A percentile compares a stretch with the other conserved stretches of the same genome.
Evolutionary conservation across 1,284 basidiomycete species (phyloP).

Genomic region (Takashimella tepidaria): DNA sequence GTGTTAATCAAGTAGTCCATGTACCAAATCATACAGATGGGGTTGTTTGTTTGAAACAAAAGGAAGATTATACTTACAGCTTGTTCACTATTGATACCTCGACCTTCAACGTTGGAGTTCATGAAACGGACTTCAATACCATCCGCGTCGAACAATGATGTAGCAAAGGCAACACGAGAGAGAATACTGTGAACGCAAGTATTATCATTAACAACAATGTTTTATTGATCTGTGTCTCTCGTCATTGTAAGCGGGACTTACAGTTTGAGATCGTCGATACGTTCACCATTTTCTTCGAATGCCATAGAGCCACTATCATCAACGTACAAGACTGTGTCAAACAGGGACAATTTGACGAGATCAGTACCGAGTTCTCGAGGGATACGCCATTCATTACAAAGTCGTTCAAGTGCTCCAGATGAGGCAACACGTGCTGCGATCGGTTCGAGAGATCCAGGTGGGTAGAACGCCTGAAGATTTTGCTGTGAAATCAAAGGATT

Average conservation of each 20-base stretch:
- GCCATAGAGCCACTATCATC: slow-evolving; percentile 50
- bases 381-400: slow-evolving; percentile 49
- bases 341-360: slow-evolving; percentile 47
- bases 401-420: slow-evolving; percentile 44
- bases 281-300: slow-evolving; percentile 47
- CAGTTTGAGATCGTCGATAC: slow-evolving; percentile 50
- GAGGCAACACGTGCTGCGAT: slow-evolving; percentile 48
- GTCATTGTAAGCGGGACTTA: too few relatives aligned
- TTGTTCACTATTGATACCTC: slow-evolving; percentile 47
- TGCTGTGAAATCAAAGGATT: slow-evolving; percentile 30
- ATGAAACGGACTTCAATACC: slow-evolving; percentile 51
- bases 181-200: slow-evolving; percentile 30
- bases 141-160: slow-evolving; percentile 50
- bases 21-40: too few relatives aligned
- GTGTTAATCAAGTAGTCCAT: not conserved
- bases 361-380: slow-evolving; percentile 49
- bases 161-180: slow-evolving; percentile 48
- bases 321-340: slow-evolving; percentile 45
- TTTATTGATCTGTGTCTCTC: too few relatives aligned
- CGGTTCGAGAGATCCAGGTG: slow-evolving; percentile 45
- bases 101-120: slow-evolving; percentile 49
- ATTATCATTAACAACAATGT: too few relatives aligned
- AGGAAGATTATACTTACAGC: not conserved
- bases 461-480: slow-evolving; percentile 50
- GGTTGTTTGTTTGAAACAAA: too few relatives aligned